Evolutionary conservation across 768 basidiomycete genomes (phyloP).

Genomic region (Roridomyces roridus): DNA sequence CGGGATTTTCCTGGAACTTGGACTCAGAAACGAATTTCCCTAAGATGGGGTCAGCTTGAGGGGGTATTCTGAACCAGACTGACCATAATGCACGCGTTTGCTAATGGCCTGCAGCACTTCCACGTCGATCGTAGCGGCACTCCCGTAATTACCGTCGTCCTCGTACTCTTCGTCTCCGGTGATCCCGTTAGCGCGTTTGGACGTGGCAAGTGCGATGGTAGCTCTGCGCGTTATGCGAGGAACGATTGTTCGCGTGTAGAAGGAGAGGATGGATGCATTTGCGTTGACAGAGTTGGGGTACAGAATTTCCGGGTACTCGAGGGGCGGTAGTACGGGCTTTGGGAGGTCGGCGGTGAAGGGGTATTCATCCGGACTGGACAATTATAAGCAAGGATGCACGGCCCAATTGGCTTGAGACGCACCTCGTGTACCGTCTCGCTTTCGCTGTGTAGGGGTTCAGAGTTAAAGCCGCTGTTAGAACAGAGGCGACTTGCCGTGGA

Average conservation of each 20-base stretch:
- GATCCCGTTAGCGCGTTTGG: conserved; percentile 72
- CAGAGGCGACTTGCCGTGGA: conserved; percentile 76
- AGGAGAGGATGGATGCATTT: conserved; percentile 84
- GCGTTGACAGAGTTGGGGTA: conserved; percentile 83
- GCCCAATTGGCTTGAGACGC: neutral
- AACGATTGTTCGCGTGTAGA: conserved; percentile 89
- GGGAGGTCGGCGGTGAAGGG: conserved; percentile 90
- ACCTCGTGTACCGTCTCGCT: conserved; percentile 95
- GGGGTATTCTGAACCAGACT: conserved; percentile 25
- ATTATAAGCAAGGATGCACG: neutral
- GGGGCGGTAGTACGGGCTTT: conserved; percentile 75
- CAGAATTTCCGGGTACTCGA: conserved; percentile 78
- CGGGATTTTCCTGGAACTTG: conserved; percentile 88
- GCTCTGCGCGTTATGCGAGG: conserved; percentile 85
- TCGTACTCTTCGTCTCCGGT: conserved; percentile 72
- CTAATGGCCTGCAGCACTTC: conserved; percentile 98
- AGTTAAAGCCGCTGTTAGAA: too few relatives aligned
- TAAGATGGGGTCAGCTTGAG: conserved; percentile 34
- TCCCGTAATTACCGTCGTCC: conserved; percentile 98
- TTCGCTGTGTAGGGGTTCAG: conserved; percentile 65
- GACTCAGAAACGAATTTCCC: conserved; percentile 99
- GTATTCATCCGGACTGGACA: conserved; percentile 91
- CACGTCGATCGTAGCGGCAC: conserved; percentile 92
- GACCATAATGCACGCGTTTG: conserved; percentile 98
- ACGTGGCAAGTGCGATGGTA: conserved; percentile 67